phyloP scores from a whole-genome alignment of 768 basidiomycete species.

The Boletus barrowsii region DNA sequence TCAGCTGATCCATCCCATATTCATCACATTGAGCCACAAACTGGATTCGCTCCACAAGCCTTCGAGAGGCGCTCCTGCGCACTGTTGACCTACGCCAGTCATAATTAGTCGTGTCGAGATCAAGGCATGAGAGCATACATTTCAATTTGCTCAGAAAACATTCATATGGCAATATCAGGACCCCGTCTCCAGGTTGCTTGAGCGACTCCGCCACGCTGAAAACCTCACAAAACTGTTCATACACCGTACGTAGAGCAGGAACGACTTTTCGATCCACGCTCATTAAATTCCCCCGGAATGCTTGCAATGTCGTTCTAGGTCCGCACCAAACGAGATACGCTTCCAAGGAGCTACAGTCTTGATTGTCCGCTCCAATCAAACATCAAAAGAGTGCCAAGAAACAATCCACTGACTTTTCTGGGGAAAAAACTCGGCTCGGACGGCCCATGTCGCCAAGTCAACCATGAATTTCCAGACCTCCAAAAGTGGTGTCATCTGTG shows the following conservation, averaged over 20 bases:
- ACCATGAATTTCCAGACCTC: conserved; percentile 9
- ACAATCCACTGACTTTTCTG: conserved; percentile 5
- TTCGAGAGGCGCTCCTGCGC: not conserved
- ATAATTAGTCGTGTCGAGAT: not conserved
- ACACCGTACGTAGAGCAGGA: not conserved
- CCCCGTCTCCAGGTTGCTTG: not conserved
- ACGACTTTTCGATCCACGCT: conserved; percentile 10
- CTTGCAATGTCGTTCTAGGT: conserved; percentile 3
- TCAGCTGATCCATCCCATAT: not conserved
- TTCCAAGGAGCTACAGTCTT: conserved; percentile 3
- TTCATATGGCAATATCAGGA: not conserved
- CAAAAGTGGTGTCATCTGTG: not conserved
- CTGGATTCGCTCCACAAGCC: conserved; percentile 12
- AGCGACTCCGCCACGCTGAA: not conserved
- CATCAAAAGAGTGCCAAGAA: not conserved
- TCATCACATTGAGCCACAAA: not conserved
- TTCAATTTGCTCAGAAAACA: not conserved
- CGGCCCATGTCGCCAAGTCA: conserved; percentile 10
- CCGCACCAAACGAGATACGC: conserved; percentile 16
- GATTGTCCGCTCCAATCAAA: not conserved
- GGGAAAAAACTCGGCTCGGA: conserved; percentile 5
- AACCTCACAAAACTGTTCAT: conserved; percentile 9
- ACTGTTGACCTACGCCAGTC: not conserved
- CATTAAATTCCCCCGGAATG: conserved; percentile 9
- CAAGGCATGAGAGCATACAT: conserved; percentile 4